Conservation (phyloP, 192 early-diverging fungal species). For the Backusella australiensis region DNA sequence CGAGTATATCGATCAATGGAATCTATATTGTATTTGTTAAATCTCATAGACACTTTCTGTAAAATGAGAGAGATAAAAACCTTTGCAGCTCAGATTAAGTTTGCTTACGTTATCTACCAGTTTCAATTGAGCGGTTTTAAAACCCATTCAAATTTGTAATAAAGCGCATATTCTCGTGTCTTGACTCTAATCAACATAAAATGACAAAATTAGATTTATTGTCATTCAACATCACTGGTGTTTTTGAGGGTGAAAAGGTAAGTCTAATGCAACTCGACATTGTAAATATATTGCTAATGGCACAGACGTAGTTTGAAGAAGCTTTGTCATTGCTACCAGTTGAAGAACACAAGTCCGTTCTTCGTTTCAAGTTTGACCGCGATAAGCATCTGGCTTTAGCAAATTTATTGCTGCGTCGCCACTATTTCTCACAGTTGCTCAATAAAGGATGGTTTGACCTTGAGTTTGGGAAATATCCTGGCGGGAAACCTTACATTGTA, state of each 20-base stretch:
- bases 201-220: conserved; percentile 6
- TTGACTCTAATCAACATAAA: background rate
- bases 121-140: background rate
- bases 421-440: conserved; percentile 10
- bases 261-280: background rate
- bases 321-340: conserved; percentile 15
- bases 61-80: background rate
- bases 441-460: conserved; percentile 2
- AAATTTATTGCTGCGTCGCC: conserved; percentile 11
- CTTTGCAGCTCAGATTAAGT: background rate
- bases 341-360: conserved; percentile 9
- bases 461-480: background rate
- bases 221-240: background rate
- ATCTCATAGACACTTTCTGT: background rate
- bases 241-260: conserved; percentile 11
- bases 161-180: background rate
- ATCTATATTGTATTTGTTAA: background rate
- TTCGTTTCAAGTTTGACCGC: conserved; percentile 17
- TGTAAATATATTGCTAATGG: background rate
- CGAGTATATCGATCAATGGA: background rate
- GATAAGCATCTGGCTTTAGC: conserved; percentile 13
- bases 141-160: background rate
- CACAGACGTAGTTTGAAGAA: conserved; percentile 11
- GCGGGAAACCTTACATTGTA: conserved; percentile 19
- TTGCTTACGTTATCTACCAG: background rate